Conservation (phyloP, 1,284 basidiomycete species). For the Trichosporon sp. region DNA sequence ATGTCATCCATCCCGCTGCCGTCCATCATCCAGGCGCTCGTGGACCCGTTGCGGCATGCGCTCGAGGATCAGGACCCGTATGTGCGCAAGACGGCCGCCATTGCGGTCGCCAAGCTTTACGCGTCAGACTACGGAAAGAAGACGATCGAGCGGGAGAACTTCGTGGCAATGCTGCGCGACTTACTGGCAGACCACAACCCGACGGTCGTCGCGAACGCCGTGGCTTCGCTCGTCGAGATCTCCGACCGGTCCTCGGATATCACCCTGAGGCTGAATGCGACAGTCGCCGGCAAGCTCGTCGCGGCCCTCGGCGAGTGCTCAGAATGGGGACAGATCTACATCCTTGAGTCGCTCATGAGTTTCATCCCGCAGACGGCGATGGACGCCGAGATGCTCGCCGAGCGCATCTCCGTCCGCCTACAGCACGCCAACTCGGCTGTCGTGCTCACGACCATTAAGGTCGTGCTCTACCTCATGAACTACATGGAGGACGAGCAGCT, state of each 20-base stretch:
- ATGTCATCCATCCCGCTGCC: constrained; percentile 96
- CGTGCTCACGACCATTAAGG: constrained; percentile 91
- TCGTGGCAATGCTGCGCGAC: constrained; percentile 72
- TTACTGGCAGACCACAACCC: constrained; percentile 83
- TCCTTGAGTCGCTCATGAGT: constrained; percentile 87
- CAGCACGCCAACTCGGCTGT: constrained; percentile 95
- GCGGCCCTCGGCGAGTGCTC: constrained; percentile 97
- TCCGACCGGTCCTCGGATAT: constrained; percentile 56
- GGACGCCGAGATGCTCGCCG: constrained; percentile 90
- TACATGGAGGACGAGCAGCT: constrained; percentile 89
- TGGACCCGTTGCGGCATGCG: constrained; percentile 88
- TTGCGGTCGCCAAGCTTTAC: constrained; percentile 92
- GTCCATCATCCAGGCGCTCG: constrained; percentile 94
- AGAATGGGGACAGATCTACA: constrained; percentile 99
- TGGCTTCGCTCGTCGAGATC: constrained; percentile 91
- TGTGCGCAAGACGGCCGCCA: constrained; percentile 91
- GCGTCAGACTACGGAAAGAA: constrained; percentile 77
- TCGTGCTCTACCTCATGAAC: constrained; percentile 95
- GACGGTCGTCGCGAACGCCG: constrained; percentile 95
- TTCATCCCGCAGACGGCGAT: constrained; percentile 82
- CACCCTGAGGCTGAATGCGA: constrained; percentile 48
- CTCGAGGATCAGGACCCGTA: constrained; percentile 93
- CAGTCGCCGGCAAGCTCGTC: constrained; percentile 64
- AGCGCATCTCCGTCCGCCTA: constrained; percentile 84
- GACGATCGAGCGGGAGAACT: constrained; percentile 87